Conservation (phyloP, 2,329 filamentous ascomycete genomes). For the Boeremia lycopersici region DNA sequence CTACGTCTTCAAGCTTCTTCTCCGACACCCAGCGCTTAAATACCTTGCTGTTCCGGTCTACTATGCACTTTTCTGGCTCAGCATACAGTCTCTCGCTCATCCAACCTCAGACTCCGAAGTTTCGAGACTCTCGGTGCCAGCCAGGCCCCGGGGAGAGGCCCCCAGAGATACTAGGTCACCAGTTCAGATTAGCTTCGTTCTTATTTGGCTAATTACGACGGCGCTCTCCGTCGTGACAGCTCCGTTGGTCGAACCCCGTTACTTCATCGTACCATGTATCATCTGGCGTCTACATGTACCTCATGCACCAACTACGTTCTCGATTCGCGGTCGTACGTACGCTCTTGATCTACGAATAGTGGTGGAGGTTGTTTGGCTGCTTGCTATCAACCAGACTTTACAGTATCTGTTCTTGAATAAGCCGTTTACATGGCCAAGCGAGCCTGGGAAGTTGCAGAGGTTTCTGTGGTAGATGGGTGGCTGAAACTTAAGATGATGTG, state of each 20-base stretch:
- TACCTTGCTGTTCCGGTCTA: conserved; percentile 75
- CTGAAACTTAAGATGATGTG: background rate
- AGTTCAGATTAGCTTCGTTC: conserved; percentile 53
- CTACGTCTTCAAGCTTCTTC: conserved; percentile 87
- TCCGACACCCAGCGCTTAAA: conserved; percentile 66
- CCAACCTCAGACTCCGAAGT: background rate
- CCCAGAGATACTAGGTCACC: conserved; percentile 10
- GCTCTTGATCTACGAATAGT: conserved; percentile 53
- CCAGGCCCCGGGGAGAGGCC: conserved; percentile 8
- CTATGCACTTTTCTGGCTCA: conserved; percentile 70
- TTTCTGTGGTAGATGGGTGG: conserved; percentile 68
- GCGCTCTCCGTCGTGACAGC: conserved; percentile 82
- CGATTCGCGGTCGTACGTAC: background rate
- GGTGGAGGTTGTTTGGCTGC: conserved; percentile 73
- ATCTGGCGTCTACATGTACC: conserved; percentile 87
- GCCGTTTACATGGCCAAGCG: conserved; percentile 71
- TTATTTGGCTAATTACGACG: conserved; percentile 72
- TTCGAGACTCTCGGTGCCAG: background rate
- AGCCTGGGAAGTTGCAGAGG: conserved; percentile 67
- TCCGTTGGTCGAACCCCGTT: conserved; percentile 91
- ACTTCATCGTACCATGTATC: conserved; percentile 95
- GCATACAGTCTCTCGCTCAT: conserved; percentile 65
- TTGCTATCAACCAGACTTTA: conserved; percentile 67
- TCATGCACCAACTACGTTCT: conserved; percentile 34
- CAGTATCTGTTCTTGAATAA: conserved; percentile 73